Evolutionary conservation across 2,329 filamentous ascomycete species (phyloP).

Genomic region (Fusarium zealandicum): DNA sequence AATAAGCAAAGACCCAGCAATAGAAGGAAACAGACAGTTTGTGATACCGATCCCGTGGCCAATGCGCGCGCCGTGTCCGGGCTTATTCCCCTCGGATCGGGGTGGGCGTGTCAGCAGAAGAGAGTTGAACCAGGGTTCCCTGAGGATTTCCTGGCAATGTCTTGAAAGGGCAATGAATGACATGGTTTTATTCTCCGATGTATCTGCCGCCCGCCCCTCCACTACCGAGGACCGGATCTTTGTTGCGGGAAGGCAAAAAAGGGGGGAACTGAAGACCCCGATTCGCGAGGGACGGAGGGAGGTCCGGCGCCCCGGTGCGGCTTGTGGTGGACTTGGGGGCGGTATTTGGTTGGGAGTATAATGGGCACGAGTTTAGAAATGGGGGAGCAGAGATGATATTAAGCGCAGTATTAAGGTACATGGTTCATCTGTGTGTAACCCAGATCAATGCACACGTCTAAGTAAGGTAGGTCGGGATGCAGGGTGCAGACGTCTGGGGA

Average conservation of each 20-base stretch:
- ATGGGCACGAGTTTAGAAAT: no score
- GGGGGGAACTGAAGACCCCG: not conserved
- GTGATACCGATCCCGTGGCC: conserved; percentile 3
- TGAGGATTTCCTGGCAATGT: not conserved
- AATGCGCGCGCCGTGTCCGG: not conserved
- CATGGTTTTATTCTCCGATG: not conserved
- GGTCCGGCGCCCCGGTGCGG: conserved; percentile 11
- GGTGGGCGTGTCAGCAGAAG: no score
- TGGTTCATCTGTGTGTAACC: no score
- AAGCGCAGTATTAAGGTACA: no score
- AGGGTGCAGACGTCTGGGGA: no score
- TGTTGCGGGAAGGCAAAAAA: not conserved
- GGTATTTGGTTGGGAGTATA: no score
- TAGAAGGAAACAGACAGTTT: not conserved
- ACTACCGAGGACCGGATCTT: not conserved
- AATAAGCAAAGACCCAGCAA: not conserved
- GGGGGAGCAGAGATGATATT: no score
- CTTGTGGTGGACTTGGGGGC: no score
- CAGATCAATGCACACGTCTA: no score
- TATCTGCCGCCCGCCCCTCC: not conserved
- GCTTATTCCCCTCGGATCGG: conserved; percentile 1
- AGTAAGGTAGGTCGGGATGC: no score
- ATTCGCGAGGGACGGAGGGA: not conserved
- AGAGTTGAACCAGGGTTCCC: not conserved
- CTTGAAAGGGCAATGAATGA: not conserved